Evolutionary conservation across 306 rosid genomes (phyloP).

Genomic region (Ormosia emarginata): DNA sequence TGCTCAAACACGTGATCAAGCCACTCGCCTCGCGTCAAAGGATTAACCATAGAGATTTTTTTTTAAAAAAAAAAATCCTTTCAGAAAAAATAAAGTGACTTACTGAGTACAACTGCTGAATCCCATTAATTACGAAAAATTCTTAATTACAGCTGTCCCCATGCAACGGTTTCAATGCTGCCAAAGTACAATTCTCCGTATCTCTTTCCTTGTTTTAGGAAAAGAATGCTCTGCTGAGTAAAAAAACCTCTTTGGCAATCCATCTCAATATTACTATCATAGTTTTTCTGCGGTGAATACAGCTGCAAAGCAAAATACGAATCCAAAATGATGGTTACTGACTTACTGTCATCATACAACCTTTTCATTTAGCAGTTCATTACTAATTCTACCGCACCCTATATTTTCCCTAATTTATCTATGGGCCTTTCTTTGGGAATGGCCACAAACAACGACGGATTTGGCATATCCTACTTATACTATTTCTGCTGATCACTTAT

Average conservation of each 20-base stretch:
- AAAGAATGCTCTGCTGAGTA: background rate
- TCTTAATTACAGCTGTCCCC: constrained; percentile 29
- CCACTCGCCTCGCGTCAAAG: constrained; percentile 26
- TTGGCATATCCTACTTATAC: background rate
- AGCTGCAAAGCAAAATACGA: background rate
- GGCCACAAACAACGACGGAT: background rate
- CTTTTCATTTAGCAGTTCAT: background rate
- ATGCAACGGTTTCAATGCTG: constrained; percentile 26
- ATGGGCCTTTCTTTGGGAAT: background rate
- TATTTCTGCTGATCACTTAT: background rate
- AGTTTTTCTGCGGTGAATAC: background rate
- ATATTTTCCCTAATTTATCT: background rate
- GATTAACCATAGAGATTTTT: background rate
- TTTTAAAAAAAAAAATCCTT: background rate
- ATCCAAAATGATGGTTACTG: background rate
- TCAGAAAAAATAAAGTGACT: too few species aligned
- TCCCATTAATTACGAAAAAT: too few species aligned
- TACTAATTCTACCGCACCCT: background rate
- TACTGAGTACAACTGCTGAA: too few species aligned
- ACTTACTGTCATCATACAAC: background rate
- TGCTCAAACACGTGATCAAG: constrained; percentile 43
- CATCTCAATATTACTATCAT: too few species aligned
- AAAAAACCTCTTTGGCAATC: background rate
- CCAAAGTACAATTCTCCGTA: constrained; percentile 32
- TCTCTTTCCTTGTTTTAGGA: background rate